Percentiles rank a stretch among this genome's conserved stretches.
Evolutionary conservation across 148 eudicot species (phyloP).

Genomic region (Rhododendron ferrugineum): DNA sequence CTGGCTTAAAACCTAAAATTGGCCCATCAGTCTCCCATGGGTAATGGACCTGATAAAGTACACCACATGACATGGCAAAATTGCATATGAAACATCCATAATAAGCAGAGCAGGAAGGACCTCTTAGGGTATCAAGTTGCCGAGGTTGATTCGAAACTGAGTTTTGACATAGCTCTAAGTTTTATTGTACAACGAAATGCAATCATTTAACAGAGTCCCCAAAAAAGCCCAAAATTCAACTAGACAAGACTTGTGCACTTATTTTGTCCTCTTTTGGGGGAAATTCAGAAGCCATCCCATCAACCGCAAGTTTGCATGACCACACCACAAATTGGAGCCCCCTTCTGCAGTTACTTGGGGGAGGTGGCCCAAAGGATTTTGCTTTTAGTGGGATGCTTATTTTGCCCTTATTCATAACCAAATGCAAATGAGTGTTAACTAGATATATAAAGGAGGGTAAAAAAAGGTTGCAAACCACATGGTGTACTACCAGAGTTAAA

Average conservation of each 20-base stretch:
- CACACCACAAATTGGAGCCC: neutral
- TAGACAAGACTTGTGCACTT: neutral
- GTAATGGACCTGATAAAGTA: neutral
- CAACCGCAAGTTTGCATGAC: neutral
- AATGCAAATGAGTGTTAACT: neutral
- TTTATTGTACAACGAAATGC: neutral
- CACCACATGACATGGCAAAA: neutral
- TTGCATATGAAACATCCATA: neutral
- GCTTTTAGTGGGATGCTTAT: neutral
- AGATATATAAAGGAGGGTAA: neutral
- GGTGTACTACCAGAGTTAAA: neutral
- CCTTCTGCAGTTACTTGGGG: neutral
- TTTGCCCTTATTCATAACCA: neutral
- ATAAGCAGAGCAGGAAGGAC: neutral
- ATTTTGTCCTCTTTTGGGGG: neutral
- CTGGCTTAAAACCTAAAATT: neutral
- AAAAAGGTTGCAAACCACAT: neutral
- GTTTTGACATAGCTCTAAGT: neutral
- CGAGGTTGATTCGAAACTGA: neutral
- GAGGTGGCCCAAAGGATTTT: neutral
- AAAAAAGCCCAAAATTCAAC: neutral
- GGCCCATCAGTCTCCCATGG: neutral
- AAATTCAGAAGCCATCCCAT: neutral
- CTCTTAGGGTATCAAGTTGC: neutral
- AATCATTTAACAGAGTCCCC: neutral